Evolutionary conservation across 2,329 filamentous ascomycete species (phyloP).

Genomic region (Trichoderma oligosporum): DNA sequence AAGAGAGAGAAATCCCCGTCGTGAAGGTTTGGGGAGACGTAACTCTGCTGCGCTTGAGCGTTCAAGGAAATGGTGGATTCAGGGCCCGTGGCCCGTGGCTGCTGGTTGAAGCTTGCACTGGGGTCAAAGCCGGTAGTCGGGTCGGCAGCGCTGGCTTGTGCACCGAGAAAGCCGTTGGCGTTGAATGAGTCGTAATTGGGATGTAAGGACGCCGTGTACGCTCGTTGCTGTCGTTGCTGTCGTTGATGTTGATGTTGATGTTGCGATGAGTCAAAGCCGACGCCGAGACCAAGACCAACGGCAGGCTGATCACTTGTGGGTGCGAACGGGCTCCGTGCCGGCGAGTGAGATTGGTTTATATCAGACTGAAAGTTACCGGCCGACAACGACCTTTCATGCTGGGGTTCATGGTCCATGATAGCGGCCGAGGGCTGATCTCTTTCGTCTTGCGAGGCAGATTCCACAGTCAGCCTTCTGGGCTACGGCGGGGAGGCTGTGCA

Average conservation of each 20-base stretch:
- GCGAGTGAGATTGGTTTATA: constrained; percentile 67
- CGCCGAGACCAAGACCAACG: constrained; percentile 49
- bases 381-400: constrained; percentile 58
- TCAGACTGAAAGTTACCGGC: constrained; percentile 53
- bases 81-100: constrained; percentile 34
- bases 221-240: constrained; percentile 33
- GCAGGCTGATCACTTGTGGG: constrained; percentile 34
- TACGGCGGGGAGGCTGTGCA: constrained; percentile 37
- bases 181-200: constrained; percentile 44
- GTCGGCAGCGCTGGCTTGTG: constrained; percentile 39
- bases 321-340: constrained; percentile 56
- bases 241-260: constrained; percentile 35
- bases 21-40: constrained; percentile 50
- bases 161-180: constrained; percentile 48
- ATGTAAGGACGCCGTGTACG: constrained; percentile 28
- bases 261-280: constrained; percentile 35
- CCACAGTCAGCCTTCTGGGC: constrained; percentile 43
- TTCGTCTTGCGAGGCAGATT: constrained; percentile 41
- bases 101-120: constrained; percentile 44
- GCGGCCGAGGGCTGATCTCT: constrained; percentile 20
- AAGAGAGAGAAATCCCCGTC: constrained; percentile 63
- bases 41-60: constrained; percentile 42
- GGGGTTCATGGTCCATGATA: constrained; percentile 43
- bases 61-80: constrained; percentile 41
- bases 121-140: constrained; percentile 39